Conservation (phyloP, 2,329 filamentous ascomycete species). For the Colletotrichum sp. region DNA sequence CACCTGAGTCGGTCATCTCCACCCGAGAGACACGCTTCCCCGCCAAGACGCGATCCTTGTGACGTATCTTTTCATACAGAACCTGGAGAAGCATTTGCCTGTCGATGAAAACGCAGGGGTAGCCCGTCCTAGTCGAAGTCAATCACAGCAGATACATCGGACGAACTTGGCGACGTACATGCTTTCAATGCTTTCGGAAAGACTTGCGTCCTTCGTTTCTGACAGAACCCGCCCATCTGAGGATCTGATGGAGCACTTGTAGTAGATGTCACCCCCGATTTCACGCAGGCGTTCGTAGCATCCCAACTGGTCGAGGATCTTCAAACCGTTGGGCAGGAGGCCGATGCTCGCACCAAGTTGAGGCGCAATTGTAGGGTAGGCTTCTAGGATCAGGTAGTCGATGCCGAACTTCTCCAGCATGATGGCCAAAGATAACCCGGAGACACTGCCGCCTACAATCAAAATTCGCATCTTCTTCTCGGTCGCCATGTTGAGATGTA, state of each 20-base stretch:
- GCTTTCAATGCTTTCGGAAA: background rate
- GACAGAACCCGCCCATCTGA: slow-evolving; percentile 19
- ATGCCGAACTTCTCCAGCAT: slow-evolving; percentile 49
- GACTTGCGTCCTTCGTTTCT: background rate
- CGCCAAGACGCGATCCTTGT: slow-evolving; percentile 27
- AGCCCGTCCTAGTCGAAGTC: slow-evolving; percentile 26
- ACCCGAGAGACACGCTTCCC: slow-evolving; percentile 9
- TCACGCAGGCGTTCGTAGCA: slow-evolving; percentile 30
- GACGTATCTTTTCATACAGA: slow-evolving; percentile 35
- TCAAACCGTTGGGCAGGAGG: slow-evolving; percentile 42
- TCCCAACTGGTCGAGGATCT: slow-evolving; percentile 54
- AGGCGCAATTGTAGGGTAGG: slow-evolving; percentile 42
- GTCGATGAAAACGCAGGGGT: slow-evolving; percentile 37
- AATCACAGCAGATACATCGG: background rate
- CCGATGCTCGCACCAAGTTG: slow-evolving; percentile 52
- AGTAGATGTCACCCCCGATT: slow-evolving; percentile 19
- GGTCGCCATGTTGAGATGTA: background rate
- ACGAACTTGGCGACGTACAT: background rate
- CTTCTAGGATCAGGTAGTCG: slow-evolving; percentile 54
- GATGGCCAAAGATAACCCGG: slow-evolving; percentile 36
- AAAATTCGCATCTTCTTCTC: slow-evolving; percentile 31
- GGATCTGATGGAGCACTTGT: background rate
- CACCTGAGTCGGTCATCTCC: background rate
- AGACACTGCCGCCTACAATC: slow-evolving; percentile 53
- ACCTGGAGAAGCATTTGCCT: slow-evolving; percentile 36